Conservation (phyloP, 768 basidiomycete genomes). For the Serendipita sp. region DNA sequence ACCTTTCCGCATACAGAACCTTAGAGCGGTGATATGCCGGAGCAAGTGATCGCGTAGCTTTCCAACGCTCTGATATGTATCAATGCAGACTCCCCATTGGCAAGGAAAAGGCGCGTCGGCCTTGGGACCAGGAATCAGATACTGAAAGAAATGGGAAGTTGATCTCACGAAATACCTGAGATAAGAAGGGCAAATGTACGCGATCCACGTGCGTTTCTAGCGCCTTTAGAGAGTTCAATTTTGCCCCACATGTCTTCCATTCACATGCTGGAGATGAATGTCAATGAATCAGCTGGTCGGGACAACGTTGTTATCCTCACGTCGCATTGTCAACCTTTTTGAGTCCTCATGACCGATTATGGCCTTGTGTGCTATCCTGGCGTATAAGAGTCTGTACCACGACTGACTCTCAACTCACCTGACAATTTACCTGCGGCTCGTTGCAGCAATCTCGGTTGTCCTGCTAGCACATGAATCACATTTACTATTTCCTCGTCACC, state of each 20-base stretch:
- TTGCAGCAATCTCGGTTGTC: not conserved
- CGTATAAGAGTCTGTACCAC: not conserved
- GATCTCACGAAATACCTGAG: conserved; percentile 21
- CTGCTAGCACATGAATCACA: not conserved
- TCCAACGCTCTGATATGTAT: conserved; percentile 23
- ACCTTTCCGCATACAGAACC: conserved; percentile 42
- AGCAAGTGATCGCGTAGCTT: conserved; percentile 34
- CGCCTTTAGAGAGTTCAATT: not conserved
- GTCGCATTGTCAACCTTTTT: not conserved
- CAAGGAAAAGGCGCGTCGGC: conserved; percentile 20
- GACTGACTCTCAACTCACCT: not conserved
- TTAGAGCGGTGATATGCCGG: conserved; percentile 31
- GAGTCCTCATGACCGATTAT: not conserved
- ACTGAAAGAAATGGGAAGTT: conserved; percentile 7
- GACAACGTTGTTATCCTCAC: not conserved
- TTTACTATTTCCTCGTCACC: not conserved
- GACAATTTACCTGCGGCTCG: not conserved
- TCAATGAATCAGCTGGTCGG: not conserved
- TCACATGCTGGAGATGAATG: not conserved
- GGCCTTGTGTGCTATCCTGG: not conserved
- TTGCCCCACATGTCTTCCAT: not conserved
- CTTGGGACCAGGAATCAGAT: no score
- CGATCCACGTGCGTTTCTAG: not conserved
- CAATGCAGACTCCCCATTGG: conserved; percentile 43
- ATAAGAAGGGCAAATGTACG: conserved; percentile 14